Evolutionary conservation across 208 protist genomes (phyloP).

Genomic region (Trypanosoma congolense): DNA sequence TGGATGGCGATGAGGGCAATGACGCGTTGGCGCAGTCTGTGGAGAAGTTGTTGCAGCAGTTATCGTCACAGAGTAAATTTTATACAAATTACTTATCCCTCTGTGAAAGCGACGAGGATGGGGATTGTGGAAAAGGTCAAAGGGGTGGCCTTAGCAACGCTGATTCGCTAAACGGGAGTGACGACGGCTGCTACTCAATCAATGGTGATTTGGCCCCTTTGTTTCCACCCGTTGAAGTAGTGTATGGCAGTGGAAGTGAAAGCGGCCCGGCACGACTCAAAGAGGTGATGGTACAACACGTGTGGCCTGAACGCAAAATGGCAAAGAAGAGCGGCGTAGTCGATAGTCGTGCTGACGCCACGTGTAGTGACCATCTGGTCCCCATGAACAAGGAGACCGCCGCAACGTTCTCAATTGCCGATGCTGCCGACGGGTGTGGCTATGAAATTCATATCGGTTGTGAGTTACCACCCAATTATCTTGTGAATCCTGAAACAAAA

Average conservation of each 20-base stretch:
- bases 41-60: slow-evolving; percentile 2
- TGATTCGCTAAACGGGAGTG: not conserved
- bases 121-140: not conserved
- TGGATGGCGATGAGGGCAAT: slow-evolving; percentile 14
- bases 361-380: not conserved
- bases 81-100: not conserved
- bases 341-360: not conserved
- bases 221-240: slow-evolving; percentile 29
- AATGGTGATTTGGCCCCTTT: slow-evolving; percentile 2
- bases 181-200: slow-evolving; percentile 1
- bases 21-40: slow-evolving; percentile 4
- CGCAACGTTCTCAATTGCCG: not conserved
- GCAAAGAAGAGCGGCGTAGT: not conserved
- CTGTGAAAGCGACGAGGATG: not conserved
- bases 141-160: slow-evolving; percentile 8
- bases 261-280: slow-evolving; percentile 31
- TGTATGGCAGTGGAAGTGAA: slow-evolving; percentile 17
- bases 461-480: slow-evolving; percentile 39
- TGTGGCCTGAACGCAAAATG: slow-evolving; percentile 37
- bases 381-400: not conserved
- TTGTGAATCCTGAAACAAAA: slow-evolving; percentile 53
- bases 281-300: slow-evolving; percentile 55
- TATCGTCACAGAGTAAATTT: not conserved
- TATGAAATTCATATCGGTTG: slow-evolving; percentile 16
- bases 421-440: not conserved